A percentile compares a stretch with the other conserved stretches of the same genome.
phyloP scores from a whole-genome alignment of 371 early-diverging fungal species.

The Rhizopus arrhizus region DNA sequence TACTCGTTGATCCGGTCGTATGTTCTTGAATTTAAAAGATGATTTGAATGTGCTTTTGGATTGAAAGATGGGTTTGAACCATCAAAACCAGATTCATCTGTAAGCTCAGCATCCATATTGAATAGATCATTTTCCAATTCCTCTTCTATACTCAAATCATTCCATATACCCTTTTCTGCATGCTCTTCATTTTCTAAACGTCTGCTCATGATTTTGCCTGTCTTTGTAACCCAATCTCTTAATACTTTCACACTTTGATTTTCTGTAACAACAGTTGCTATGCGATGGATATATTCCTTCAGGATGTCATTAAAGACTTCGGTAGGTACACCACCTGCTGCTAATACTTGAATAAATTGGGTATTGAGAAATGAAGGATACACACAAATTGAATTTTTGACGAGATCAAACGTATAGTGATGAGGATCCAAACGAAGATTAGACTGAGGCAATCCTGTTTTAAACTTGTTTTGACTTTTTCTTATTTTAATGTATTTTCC shows the following conservation, averaged over 20 bases:
- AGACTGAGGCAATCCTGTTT: constrained; percentile 33
- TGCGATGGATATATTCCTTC: constrained; percentile 38
- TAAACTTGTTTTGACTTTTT: constrained; percentile 48
- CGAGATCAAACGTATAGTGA: constrained; percentile 50
- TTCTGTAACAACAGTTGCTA: constrained; percentile 32
- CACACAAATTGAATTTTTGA: constrained; percentile 38
- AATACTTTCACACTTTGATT: constrained; percentile 35
- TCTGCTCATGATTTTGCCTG: constrained; percentile 33
- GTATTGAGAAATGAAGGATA: constrained; percentile 49
- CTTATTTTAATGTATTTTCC: constrained; percentile 47
- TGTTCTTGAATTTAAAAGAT: neutral
- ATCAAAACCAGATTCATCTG: constrained; percentile 10
- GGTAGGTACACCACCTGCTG: constrained; percentile 43
- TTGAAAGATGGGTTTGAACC: neutral
- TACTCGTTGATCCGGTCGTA: constrained; percentile 28
- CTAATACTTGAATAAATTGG: constrained; percentile 51
- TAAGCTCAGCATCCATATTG: constrained; percentile 2
- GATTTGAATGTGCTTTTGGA: neutral
- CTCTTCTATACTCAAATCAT: constrained; percentile 10
- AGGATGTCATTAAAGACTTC: constrained; percentile 43
- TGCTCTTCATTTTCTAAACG: constrained; percentile 39
- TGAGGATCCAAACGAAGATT: constrained; percentile 35
- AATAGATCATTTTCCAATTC: constrained; percentile 33
- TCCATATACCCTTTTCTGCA: constrained; percentile 34
- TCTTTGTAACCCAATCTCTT: constrained; percentile 41